These are phyloP conservation scores for Aspergillus bertholletiae DNA, from an alignment of 495 filamentous ascomycete species.

Conservation along the genomic window DNA sequence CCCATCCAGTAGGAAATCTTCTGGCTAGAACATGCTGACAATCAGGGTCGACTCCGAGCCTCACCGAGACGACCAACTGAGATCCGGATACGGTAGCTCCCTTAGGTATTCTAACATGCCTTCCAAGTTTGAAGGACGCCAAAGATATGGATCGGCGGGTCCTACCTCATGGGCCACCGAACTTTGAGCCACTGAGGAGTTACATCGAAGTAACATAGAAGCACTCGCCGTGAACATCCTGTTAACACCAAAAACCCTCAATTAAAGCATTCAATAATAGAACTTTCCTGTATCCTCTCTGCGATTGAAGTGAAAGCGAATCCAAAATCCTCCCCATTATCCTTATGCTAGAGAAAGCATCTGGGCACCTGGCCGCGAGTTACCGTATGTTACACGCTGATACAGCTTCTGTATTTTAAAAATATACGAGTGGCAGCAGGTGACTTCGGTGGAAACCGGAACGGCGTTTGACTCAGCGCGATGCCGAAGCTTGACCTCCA, in stretches of 20 bases:
- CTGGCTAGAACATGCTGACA: neutral
- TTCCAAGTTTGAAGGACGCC: no score
- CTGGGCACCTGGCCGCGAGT: neutral
- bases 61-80: neutral
- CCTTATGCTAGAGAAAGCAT: neutral
- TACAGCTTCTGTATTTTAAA: neutral
- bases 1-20: neutral
- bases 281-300: neutral
- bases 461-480: slow-evolving; percentile 4
- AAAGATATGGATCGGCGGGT: neutral
- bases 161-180: neutral
- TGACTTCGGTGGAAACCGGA: slow-evolving; percentile 32
- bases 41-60: neutral
- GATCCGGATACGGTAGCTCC: neutral
- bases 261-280: neutral
- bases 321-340: slow-evolving; percentile 25
- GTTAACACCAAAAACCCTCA: neutral
- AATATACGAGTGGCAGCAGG: slow-evolving; percentile 14
- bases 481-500: neutral
- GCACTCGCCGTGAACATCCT: neutral
- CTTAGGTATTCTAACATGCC: neutral
- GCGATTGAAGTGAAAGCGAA: slow-evolving; percentile 21
- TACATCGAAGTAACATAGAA: neutral
- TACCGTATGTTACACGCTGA: neutral
- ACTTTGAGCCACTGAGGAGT: neutral